Conservation (phyloP, 331 rosid genomes). For the Quercus phellos region DNA sequence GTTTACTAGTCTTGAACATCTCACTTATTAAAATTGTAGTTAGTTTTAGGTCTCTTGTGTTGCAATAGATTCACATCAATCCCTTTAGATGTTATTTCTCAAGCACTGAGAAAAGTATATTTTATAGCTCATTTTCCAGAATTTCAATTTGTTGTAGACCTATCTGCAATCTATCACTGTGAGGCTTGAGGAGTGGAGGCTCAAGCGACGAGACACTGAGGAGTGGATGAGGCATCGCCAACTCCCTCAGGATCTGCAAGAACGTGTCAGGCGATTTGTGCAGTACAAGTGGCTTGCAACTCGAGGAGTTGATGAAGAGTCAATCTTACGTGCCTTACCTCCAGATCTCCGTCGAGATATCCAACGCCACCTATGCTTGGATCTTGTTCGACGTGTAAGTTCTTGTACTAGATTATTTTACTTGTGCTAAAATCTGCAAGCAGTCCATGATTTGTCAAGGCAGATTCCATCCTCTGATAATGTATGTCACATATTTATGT, state of each 20-base stretch:
- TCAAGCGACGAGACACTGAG: constrained; percentile 82
- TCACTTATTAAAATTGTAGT: neutral
- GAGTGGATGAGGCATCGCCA: constrained; percentile 98
- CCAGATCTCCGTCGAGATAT: constrained; percentile 78
- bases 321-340: constrained; percentile 62
- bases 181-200: constrained; percentile 96
- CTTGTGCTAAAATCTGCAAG: neutral
- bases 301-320: constrained; percentile 83
- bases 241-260: constrained; percentile 64
- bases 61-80: neutral
- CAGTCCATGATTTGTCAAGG: neutral
- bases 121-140: neutral
- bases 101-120: neutral
- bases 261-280: constrained; percentile 70
- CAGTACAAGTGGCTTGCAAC: constrained; percentile 96
- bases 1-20: neutral
- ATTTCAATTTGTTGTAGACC: constrained; percentile 47
- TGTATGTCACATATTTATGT: neutral
- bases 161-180: constrained; percentile 84
- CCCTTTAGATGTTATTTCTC: neutral
- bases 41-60: neutral
- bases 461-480: neutral
- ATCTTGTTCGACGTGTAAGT: constrained; percentile 84
- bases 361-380: constrained; percentile 81
- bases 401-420: neutral